Evolutionary conservation across 768 basidiomycete species (phyloP).

Genomic region (Tylopilus sp.): DNA sequence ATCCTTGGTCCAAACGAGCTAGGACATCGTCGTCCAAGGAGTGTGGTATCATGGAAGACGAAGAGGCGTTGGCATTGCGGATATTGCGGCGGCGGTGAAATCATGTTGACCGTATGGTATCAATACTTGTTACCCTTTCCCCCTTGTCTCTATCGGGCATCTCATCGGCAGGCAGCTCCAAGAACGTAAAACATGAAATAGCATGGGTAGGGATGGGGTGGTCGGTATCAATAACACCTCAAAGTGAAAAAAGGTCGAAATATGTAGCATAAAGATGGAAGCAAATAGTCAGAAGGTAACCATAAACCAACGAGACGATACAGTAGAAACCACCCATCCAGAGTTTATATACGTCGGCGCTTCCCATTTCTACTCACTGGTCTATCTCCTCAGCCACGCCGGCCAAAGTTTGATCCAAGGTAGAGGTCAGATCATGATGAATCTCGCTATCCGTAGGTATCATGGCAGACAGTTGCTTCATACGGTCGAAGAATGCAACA

Average conservation of each 20-base stretch:
- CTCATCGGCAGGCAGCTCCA: too few relatives aligned
- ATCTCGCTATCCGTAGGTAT: conserved; percentile 39
- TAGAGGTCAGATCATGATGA: conserved; percentile 50
- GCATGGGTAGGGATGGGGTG: conserved; percentile 5
- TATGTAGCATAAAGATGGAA: conserved; percentile 43
- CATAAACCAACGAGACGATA: conserved; percentile 28
- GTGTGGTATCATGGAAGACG: conserved; percentile 44
- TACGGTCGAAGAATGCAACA: conserved; percentile 54
- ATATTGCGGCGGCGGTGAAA: conserved; percentile 43
- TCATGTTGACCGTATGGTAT: conserved; percentile 2
- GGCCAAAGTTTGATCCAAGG: conserved; percentile 62
- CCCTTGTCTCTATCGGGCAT: too few relatives aligned
- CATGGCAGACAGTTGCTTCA: conserved; percentile 61
- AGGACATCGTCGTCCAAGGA: conserved; percentile 27
- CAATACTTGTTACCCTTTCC: too few relatives aligned
- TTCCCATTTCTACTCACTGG: conserved; percentile 69
- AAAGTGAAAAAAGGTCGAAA: conserved; percentile 22
- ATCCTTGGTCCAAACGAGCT: conserved; percentile 33
- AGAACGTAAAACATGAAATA: too few relatives aligned
- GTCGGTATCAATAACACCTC: conserved; percentile 32
- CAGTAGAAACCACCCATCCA: conserved; percentile 66
- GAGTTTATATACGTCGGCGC: conserved; percentile 56
- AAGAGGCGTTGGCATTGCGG: conserved; percentile 63
- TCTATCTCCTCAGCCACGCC: conserved; percentile 45
- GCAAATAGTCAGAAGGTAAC: conserved; percentile 39